Base-by-base conservation (phyloP, 2,329 filamentous ascomycete species). In the Raffaelea ambrosiae region DNA sequence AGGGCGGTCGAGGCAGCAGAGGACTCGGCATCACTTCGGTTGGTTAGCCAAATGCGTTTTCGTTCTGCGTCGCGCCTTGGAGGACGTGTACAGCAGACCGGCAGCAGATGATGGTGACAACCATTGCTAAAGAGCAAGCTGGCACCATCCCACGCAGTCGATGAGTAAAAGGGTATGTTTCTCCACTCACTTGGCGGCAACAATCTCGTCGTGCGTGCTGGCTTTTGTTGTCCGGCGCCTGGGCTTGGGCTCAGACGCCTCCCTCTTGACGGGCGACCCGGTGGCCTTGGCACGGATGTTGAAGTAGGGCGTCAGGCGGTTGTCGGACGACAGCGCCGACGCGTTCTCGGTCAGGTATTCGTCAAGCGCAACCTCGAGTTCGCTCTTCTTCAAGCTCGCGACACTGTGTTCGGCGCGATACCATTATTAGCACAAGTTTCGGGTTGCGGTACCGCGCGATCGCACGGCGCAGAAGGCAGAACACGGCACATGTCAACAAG, bases 361-460 rank as follows among this genome's bases (percentile, higher is more conserved):
- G 58, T 94, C 86, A 54, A 95, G 78, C 40, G 77, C 77, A 50
- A 75, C 65, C 61, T 91, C 87, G 51, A 97, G 78, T 43, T 95
- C 88, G 54, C 74, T 72, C 68, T 95, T 95, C 65, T 84, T 86
- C 54, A 84, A 69, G 48, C 74, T 72, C 55, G 87, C 81, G 60
- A 78, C 82, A 60, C 86, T 90, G 60, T 54, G 51, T 55, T 5
- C 7, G 26, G 13, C 21, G 5, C 10, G 41, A 31, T 33, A 52
- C 53, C 49, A 56, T 20, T 40, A 41, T n/a, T 9, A 23, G 13
- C 7, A 29, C 26, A n/a, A n/a, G n/a, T n/a, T n/a, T n/a, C n/a
- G n/a, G n/a, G n/a, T n/a, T 29, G 26, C 26, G 7, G 26, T 29
- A 13, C 26, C n/a, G n/a, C n/a, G n/a, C n/a, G n/a, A n/a, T n/a